phyloP scores from a whole-genome alignment of 208 protist genomes.

The Trypanosoma rangeli region DNA sequence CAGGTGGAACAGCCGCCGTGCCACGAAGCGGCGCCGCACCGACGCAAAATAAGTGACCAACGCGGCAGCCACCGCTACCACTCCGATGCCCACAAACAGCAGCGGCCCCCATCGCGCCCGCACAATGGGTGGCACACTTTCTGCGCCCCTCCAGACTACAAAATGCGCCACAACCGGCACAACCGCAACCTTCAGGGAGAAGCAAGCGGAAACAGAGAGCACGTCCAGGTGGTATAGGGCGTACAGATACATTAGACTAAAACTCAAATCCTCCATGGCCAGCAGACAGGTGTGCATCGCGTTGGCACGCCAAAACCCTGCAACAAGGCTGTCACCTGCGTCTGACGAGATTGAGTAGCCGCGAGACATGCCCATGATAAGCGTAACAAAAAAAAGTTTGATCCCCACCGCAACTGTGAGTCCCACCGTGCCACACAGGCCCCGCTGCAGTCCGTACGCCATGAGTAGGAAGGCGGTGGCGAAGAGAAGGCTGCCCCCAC shows the following conservation, averaged over 20 bases:
- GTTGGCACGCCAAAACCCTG: constrained; percentile 11
- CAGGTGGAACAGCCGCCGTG: constrained; percentile 21
- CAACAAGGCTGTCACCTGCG: constrained; percentile 7
- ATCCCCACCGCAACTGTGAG: constrained; percentile 19
- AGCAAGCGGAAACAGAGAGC: constrained; percentile 26
- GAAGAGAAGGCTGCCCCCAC: constrained; percentile 18
- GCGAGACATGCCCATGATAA: constrained; percentile 15
- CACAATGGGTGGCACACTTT: constrained; percentile 1
- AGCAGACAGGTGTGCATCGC: constrained; percentile 14
- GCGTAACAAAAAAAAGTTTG: constrained; percentile 4
- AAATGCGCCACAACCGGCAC: constrained; percentile 14
- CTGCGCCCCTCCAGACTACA: constrained; percentile 12
- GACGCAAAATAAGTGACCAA: constrained; percentile 28
- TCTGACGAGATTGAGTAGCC: constrained; percentile 13
- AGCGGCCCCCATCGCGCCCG: constrained; percentile 14
- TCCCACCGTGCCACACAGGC: neutral
- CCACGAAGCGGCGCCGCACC: constrained; percentile 21
- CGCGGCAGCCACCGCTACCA: constrained; percentile 13
- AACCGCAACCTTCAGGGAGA: constrained; percentile 20
- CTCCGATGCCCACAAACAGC: constrained; percentile 13
- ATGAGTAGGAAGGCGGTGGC: constrained; percentile 19
- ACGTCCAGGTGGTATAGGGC: constrained; percentile 23
- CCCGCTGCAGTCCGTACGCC: constrained; percentile 9
- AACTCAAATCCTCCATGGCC: constrained; percentile 13
- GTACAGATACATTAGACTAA: constrained; percentile 23